Base-by-base conservation (phyloP, 2,329 filamentous ascomycete species). In the Penicillium sp. region DNA sequence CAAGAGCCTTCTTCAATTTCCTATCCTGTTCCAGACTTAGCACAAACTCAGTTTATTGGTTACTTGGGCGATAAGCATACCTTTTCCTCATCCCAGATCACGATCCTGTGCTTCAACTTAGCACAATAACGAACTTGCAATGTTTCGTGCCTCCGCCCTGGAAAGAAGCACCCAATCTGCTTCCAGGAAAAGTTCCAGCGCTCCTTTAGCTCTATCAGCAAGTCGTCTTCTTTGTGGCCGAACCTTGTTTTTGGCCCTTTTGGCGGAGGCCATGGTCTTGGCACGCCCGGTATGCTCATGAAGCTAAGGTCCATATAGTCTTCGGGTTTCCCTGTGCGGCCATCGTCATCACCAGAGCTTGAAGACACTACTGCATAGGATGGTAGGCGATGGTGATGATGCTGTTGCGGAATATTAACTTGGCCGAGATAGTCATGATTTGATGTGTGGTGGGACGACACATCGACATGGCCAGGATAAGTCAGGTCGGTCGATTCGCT, bases 141-240 rank as follows among this genome's bases (percentile, higher is more conserved):
- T 29, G 92, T 96, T 16, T 92, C 92, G 42, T 90, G 95, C 55
- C 90, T 94, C 54, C 92, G 82, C 1, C 91, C 92, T 0, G 92
- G 92, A 65, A 97, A 97, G 75, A 96, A 96, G 69, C 96, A 92
- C 53, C 91, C 90, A 67, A 97, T 97, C 78, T 97, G 92, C 76
- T 96, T 96, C 92, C 92, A 97, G 4, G 92, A 96, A 69, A 97
- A 79, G 68, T 90, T 92, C 74, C 94, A 95, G 68, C 94, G 92
- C 75, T 97, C 92, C 73, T 97, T 97, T 58, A 97, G 78, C 68
- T 96, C 90, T 53, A 96, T 87, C 50, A 97, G 80, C 44, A 96
- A 78, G 62, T 89, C 86, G 72, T 97, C 92, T 70, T 97, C 50
- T n/a, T n/a, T 18, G 4, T 18, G 19, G n/a, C 36, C 30, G 19